Evolutionary conservation across 768 basidiomycete species (phyloP), one percentile per base, ranked within the genome.

Genomic region (Hypholoma sublateritium): DNA sequence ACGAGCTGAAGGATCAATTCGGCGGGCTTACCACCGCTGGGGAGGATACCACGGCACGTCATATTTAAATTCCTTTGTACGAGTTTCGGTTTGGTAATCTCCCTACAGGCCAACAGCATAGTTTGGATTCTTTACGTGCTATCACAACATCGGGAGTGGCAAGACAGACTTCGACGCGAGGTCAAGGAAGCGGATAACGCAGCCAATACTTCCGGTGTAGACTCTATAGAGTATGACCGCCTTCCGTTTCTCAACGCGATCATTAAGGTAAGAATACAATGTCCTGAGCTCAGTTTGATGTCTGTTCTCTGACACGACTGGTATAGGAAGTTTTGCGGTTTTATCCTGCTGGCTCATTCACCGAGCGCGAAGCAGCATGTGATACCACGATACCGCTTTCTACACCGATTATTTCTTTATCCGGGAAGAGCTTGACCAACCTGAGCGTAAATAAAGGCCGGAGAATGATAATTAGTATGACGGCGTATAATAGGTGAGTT

Each of bases 211-310:
- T 13, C 22, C 17, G 39, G n/a, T 21, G 41, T 32, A 32, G 14
- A 9, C 24, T 52, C 6, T 32, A 32, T 32, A 3, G 49, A 57
- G 19, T 57, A 57, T 6, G 56, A 57, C 12, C 34, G 44, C 1
- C 43, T 57, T 19, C 50, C 56, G n/a, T 51, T 57, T 17, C 49
- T 57, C 4, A 57, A 57, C 21, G 56, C 56, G 7, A 21, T 57
- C 11, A 47, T 57, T 11, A 57, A 57, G 35, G 56, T 51, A 8
- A 28, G 48, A 17, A 11, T 45, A 22, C 28, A 5, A 5, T 21
- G 8, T 34, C 11, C 5, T 0, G 7, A n/a, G 21, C 1, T 47
- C 28, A 11, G 16, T 36, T 16, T 11, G 5, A 47, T 14, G 13
- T 49, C 13, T 21, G 21, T 25, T 9, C 19, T 34, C 25, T 14